Evolutionary conservation across 148 eudicot genomes (phyloP), one percentile per base, ranked within the genome.

Genomic region (Spergularia bocconei): DNA sequence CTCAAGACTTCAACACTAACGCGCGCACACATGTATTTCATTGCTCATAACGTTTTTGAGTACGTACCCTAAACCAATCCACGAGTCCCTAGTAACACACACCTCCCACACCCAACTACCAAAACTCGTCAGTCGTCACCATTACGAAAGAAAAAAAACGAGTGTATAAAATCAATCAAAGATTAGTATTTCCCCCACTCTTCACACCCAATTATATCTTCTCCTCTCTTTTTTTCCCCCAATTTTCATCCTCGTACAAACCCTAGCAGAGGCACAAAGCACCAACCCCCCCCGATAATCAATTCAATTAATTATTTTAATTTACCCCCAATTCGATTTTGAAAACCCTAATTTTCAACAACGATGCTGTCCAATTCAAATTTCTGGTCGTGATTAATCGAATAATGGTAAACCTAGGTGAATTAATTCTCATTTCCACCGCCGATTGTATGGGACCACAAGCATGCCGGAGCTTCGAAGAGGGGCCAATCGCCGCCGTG

Each of bases 391-490:
- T 79, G 72, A 79, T 6, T 11, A 66, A 62, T 75, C 82, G 58
- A 80, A 76, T 80, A 71, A 80, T 80, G 83, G 60, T 80, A 70
- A 70, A 41, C 75, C 19, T 64, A 63, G 52, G 41, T 47, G 13
- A 52, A 67, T 19, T 11, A 60, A 38, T 19, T 48, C 69, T 70
- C 78, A 75, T 60, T 54, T 33, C 41, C 71, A 48, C 53, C 21
- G 50, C 33, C 60, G 67, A 52, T 83, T 85, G 75, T 72, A 84
- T 82, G 86, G 88, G 77, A 64, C 71, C 19, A 57, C 58, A 74
- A 78, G 59, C 60, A 88, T 88, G 91, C 89, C 89, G 81, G 91
- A 84, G 85, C 69, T 88, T 85, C 86, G 83, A 33, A 72, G 77
- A 69, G 83, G 88, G 64, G 69, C 70, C 25, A 80, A 73, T 6